These are phyloP conservation scores for Zizania latifolia DNA, from an alignment of 176 grass and related monocot species.

Conservation along the genomic window DNA sequence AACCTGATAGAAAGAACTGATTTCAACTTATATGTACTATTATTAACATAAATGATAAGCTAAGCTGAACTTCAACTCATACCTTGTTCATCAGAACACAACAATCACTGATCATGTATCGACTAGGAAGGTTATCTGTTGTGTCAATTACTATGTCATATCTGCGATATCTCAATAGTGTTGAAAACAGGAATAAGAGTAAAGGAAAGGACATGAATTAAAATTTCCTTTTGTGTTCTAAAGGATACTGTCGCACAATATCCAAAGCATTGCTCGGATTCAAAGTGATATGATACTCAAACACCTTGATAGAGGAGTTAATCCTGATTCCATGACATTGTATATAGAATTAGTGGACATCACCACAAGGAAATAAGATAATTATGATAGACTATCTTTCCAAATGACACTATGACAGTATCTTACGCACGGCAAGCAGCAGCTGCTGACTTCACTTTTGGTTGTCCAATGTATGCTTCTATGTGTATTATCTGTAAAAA, in stretches of 20 bases:
- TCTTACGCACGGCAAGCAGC: constrained; percentile 87
- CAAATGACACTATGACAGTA: constrained; percentile 16
- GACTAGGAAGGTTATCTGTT: constrained; percentile 80
- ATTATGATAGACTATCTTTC: background rate
- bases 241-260: constrained; percentile 85
- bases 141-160: constrained; percentile 92
- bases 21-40: background rate
- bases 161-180: constrained; percentile 45
- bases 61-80: constrained; percentile 4
- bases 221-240: background rate
- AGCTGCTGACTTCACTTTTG: constrained; percentile 85
- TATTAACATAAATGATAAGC: background rate
- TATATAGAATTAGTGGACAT: constrained; percentile 17
- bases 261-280: constrained; percentile 63
- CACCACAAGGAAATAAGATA: background rate
- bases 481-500: constrained; percentile 67
- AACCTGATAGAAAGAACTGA: background rate
- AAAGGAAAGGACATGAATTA: background rate
- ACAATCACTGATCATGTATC: constrained; percentile 96
- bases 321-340: constrained; percentile 40
- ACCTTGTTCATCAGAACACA: constrained; percentile 90
- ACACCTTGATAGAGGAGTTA: constrained; percentile 83
- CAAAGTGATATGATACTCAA: constrained; percentile 70
- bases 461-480: constrained; percentile 69
- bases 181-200: constrained; percentile 39